A percentile compares a stretch with the other conserved stretches of the same genome.
These are phyloP conservation scores for Sporothrix mexicana DNA, from an alignment of 2,329 filamentous ascomycete species.

Conservation along the genomic window DNA sequence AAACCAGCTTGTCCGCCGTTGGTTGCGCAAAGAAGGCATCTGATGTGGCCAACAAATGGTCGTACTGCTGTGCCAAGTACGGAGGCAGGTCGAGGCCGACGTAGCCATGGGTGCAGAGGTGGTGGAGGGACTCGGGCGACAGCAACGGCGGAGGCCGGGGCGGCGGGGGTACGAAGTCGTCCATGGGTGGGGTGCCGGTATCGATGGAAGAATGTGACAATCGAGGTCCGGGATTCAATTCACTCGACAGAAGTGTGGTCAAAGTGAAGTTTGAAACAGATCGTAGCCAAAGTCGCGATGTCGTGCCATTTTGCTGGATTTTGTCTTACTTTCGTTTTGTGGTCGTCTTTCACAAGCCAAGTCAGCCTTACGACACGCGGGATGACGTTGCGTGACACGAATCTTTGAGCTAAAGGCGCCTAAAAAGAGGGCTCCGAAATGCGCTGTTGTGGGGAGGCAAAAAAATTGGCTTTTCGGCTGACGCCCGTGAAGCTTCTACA, in stretches of 20 bases:
- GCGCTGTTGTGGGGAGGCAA: background rate
- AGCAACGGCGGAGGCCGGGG: conserved; percentile 38
- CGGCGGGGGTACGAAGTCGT: conserved; percentile 33
- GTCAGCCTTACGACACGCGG: background rate
- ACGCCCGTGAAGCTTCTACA: conserved; percentile 15
- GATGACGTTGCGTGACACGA: conserved; percentile 14
- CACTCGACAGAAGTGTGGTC: background rate
- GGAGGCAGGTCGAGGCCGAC: conserved; percentile 35
- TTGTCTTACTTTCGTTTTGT: background rate
- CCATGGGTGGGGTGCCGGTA: background rate
- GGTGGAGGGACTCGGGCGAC: conserved; percentile 29
- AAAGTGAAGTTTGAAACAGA: background rate
- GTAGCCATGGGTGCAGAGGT: conserved; percentile 39
- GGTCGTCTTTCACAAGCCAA: background rate
- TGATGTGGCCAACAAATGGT: conserved; percentile 28
- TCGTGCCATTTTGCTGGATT: background rate
- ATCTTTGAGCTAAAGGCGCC: background rate
- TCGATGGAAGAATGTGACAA: too few relatives aligned
- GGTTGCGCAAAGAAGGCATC: conserved; percentile 37
- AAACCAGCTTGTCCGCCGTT: conserved; percentile 31
- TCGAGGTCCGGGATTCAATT: background rate
- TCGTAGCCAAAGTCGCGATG: background rate
- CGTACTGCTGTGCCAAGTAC: conserved; percentile 30
- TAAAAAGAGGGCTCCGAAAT: conserved; percentile 7
- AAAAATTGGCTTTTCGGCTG: conserved; percentile 4